Percentiles rank a stretch among this genome's conserved stretches.
These are phyloP conservation scores for Cryphonectria japonica DNA, from an alignment of 2,329 filamentous ascomycete genomes.

Conservation along the genomic window DNA sequence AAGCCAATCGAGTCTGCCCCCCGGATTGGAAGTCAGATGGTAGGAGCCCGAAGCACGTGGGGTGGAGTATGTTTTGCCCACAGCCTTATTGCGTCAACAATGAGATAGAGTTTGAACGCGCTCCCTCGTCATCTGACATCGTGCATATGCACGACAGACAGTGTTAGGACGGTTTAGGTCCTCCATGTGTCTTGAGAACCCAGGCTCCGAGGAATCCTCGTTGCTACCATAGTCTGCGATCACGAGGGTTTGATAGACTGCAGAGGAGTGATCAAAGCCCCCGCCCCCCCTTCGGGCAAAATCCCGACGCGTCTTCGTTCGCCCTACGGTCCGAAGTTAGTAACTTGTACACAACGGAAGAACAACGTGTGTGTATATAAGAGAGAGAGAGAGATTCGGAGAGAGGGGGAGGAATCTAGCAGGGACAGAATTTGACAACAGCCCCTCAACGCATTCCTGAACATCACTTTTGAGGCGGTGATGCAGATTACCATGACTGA, in stretches of 20 bases:
- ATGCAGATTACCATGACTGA: not conserved
- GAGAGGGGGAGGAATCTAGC: not conserved
- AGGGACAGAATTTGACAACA: not conserved
- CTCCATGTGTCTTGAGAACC: not conserved
- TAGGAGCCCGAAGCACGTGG: not conserved
- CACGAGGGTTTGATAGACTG: not conserved
- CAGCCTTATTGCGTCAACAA: not conserved
- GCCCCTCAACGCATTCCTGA: not conserved
- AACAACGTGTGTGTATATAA: not conserved
- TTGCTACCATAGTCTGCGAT: not conserved
- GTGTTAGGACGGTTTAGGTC: not conserved
- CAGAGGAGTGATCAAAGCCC: not conserved
- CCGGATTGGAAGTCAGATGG: not conserved
- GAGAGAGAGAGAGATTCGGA: too few relatives aligned
- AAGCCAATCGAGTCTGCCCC: not conserved
- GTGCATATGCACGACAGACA: slow-evolving; percentile 4
- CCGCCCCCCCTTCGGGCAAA: not conserved
- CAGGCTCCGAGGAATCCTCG: not conserved
- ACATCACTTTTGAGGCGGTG: not conserved
- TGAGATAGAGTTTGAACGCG: not conserved
- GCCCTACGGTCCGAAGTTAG: not conserved
- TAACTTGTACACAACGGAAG: not conserved
- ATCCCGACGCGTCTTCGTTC: not conserved
- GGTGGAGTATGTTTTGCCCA: not conserved
- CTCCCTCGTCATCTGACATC: not conserved